Evolutionary conservation across 2,329 filamentous ascomycete genomes (phyloP).

Genomic region (Bipolaris sorokiniana): DNA sequence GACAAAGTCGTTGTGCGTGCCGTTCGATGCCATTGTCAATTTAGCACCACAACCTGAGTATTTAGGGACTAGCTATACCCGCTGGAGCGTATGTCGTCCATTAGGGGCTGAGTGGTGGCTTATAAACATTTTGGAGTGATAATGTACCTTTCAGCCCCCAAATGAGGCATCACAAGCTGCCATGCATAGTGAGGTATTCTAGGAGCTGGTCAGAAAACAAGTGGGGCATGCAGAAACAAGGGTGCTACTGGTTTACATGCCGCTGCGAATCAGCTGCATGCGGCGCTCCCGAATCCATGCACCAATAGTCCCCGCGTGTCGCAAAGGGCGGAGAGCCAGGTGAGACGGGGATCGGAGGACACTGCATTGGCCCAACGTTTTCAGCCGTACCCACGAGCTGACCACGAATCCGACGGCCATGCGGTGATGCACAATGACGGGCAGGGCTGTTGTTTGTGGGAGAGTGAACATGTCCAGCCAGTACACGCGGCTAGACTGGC

Average conservation of each 20-base stretch:
- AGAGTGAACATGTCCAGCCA: constrained; percentile 19
- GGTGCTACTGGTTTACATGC: constrained; percentile 28
- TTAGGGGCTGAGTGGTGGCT: constrained; percentile 32
- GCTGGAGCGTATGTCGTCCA: constrained; percentile 31
- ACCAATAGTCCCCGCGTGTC: constrained; percentile 5
- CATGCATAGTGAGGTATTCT: constrained; percentile 38
- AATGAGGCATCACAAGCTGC: constrained; percentile 32
- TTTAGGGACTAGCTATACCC: constrained; percentile 26
- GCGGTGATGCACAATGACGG: constrained; percentile 8
- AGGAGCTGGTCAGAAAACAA: constrained; percentile 41
- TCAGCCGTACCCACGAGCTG: constrained; percentile 20
- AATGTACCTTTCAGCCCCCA: constrained; percentile 40
- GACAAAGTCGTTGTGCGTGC: constrained; percentile 46
- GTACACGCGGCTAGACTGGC: constrained; percentile 25
- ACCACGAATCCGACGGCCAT: constrained; percentile 20
- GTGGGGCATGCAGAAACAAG: constrained; percentile 44
- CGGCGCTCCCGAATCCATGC: constrained; percentile 25
- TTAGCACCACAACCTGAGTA: constrained; percentile 17
- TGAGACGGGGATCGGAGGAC: constrained; percentile 21
- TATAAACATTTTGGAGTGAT: constrained; percentile 31
- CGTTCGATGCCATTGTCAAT: constrained; percentile 46
- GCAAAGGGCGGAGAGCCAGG: constrained; percentile 36
- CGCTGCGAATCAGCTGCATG: constrained; percentile 31
- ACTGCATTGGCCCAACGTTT: constrained; percentile 26
- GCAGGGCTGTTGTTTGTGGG: constrained; percentile 23